Base-by-base conservation (phyloP, 371 early-diverging fungal genomes). In the Rhizopus sp. region DNA sequence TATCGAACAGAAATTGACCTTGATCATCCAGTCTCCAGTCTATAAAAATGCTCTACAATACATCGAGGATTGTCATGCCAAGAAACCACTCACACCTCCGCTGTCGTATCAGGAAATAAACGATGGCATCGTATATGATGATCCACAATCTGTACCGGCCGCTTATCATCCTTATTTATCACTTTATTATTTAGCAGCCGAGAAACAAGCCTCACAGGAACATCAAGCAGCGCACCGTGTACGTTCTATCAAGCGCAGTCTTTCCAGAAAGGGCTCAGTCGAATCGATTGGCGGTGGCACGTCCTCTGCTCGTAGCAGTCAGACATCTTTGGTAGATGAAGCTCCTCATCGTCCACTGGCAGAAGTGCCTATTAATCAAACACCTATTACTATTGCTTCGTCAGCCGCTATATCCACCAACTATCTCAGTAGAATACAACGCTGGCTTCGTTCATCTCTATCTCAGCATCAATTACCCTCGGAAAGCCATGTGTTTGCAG, bases 171-270 rank as follows among this genome's bases (percentile, higher is more conserved):
- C 94, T 4, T 68, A 90, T 35, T 69, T 92, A n/a, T 92, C 91
- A 50, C 83, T 95, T 16, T 95, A 95, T 53, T 85, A 91, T 54
- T 75, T 95, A 30, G 92, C 93, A 5, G 68, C 76, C 39, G 96
- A 95, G 71, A 85, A 88, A 48, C 73, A 86, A 30, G 79, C 80
- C 16, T 76, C 89, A 12, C 78, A 82, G 42, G 66, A 66, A 51
- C 58, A 55, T 17, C 64, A 64, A 62, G 57, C 59, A 5, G 55
- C 62, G 10, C 57, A 60, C 2, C 49, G 49, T 31, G 50, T 55
- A 17, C 30, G 55, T 4, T 23, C 55, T 0, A 46, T 60, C 30
- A 60, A 55, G 35, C 53, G 51, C 23, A 54, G 59, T 42, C 53
- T 77, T 12, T 77, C 77, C 5, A 58, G 73, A 60, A 70, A 71